These are phyloP conservation scores for Ogataea haglerorum DNA, from an alignment of 805 yeast species.

Conservation along the genomic window DNA sequence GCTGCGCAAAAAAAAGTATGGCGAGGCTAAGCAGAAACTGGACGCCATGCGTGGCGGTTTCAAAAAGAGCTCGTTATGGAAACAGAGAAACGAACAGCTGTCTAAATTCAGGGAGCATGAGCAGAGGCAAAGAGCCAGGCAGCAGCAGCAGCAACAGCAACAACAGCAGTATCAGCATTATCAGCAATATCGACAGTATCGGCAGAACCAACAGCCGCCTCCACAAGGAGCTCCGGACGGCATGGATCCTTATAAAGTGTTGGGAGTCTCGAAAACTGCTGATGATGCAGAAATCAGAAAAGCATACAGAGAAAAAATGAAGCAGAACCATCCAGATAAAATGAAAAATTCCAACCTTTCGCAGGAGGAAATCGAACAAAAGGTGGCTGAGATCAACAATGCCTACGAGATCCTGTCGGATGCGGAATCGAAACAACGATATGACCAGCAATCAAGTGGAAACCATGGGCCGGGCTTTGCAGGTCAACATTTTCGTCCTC, in stretches of 20 bases:
- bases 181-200: conserved; percentile 37
- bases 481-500: not conserved
- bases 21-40: conserved; percentile 39
- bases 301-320: conserved; percentile 75
- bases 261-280: conserved; percentile 67
- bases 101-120: conserved; percentile 26
- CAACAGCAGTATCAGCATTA: conserved; percentile 41
- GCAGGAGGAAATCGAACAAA: conserved; percentile 66
- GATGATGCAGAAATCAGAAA: conserved; percentile 68
- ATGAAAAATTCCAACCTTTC: conserved; percentile 61
- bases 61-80: conserved; percentile 39
- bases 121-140: conserved; percentile 37
- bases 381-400: conserved; percentile 89
- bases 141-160: conserved; percentile 44
- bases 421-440: conserved; percentile 57
- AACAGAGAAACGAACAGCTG: conserved; percentile 28
- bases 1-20: conserved; percentile 25
- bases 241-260: conserved; percentile 72
- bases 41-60: conserved; percentile 34
- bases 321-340: conserved; percentile 90
- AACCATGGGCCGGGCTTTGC: conserved; percentile 13
- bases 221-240: conserved; percentile 25
- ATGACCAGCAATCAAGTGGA: conserved; percentile 44
- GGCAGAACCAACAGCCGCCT: conserved; percentile 34
- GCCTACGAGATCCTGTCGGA: conserved; percentile 85